phyloP scores from a whole-genome alignment of 2,329 filamentous ascomycete species.

The Epicoccum sorghinum region DNA sequence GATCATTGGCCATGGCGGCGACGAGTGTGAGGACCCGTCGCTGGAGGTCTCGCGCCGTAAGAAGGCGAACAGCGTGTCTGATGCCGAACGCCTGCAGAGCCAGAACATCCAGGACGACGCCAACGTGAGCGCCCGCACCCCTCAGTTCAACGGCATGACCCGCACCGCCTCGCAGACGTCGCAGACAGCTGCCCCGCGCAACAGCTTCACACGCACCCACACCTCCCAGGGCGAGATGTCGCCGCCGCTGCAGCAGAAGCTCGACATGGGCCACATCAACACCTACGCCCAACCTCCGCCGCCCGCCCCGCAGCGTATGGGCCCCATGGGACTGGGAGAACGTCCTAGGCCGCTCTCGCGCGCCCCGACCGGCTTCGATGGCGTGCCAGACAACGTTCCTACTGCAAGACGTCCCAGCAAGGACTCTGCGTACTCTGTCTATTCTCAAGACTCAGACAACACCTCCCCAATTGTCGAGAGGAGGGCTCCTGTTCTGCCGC shows the following conservation, averaged over 20 bases:
- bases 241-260: constrained; percentile 44
- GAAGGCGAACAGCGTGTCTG: constrained; percentile 34
- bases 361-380: constrained; percentile 45
- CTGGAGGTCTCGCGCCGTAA: constrained; percentile 71
- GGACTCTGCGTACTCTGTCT: constrained; percentile 41
- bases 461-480: constrained; percentile 30
- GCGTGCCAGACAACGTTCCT: constrained; percentile 18
- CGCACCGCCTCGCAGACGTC: constrained; percentile 35
- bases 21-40: constrained; percentile 77
- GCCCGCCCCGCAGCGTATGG: constrained; percentile 36
- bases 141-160: constrained; percentile 30
- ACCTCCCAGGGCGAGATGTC: constrained; percentile 46
- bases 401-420: constrained; percentile 32
- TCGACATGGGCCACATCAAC: constrained; percentile 46
- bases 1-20: constrained; percentile 88
- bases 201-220: constrained; percentile 41
- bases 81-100: constrained; percentile 21
- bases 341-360: constrained; percentile 38
- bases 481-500: constrained; percentile 35
- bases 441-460: constrained; percentile 33
- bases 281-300: constrained; percentile 36
- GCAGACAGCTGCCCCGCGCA: constrained; percentile 31
- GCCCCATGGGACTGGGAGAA: constrained; percentile 44
- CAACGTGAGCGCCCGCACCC: constrained; percentile 32
- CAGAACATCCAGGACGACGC: constrained; percentile 37